Percentiles rank a stretch among this genome's conserved stretches.
phyloP scores from a whole-genome alignment of 2,329 filamentous ascomycete species.

The Claviceps sp. region DNA sequence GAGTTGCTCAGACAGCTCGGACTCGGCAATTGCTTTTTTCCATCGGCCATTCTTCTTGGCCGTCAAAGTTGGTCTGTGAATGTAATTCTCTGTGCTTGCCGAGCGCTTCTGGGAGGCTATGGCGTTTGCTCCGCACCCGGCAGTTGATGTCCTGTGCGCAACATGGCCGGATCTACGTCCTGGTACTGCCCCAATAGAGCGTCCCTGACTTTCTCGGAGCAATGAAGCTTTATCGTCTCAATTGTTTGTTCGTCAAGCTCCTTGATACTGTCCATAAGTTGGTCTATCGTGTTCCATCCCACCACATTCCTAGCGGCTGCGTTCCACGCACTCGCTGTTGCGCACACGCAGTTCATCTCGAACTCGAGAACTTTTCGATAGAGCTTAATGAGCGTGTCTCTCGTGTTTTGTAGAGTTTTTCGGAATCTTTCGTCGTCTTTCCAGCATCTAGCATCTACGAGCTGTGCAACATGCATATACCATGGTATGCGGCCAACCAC shows the following conservation, averaged over 20 bases:
- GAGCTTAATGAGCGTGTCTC: slow-evolving; percentile 14
- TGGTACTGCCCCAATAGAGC: slow-evolving; percentile 8
- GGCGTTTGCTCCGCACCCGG: neutral
- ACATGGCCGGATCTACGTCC: slow-evolving; percentile 6
- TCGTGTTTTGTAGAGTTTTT: slow-evolving; percentile 9
- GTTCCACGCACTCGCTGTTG: slow-evolving; percentile 24
- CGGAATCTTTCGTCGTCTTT: slow-evolving; percentile 11
- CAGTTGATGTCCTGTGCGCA: neutral
- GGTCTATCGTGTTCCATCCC: slow-evolving; percentile 18
- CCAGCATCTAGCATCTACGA: slow-evolving; percentile 14
- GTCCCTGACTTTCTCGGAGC: slow-evolving; percentile 8
- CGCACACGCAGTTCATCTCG: slow-evolving; percentile 27
- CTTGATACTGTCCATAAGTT: slow-evolving; percentile 14
- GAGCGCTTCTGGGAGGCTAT: neutral
- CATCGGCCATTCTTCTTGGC: neutral
- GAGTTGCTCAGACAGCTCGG: neutral
- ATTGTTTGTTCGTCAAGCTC: slow-evolving; percentile 15
- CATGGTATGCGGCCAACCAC: slow-evolving; percentile 20
- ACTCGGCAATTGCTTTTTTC: neutral
- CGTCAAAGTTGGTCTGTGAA: neutral
- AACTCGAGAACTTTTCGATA: slow-evolving; percentile 23
- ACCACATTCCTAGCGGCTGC: slow-evolving; percentile 23
- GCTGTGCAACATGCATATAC: slow-evolving; percentile 20
- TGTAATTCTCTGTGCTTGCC: neutral
- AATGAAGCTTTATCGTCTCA: slow-evolving; percentile 11